Evolutionary conservation across 495 filamentous ascomycete genomes (phyloP).

Genomic region (Baudoinia panamericana): DNA sequence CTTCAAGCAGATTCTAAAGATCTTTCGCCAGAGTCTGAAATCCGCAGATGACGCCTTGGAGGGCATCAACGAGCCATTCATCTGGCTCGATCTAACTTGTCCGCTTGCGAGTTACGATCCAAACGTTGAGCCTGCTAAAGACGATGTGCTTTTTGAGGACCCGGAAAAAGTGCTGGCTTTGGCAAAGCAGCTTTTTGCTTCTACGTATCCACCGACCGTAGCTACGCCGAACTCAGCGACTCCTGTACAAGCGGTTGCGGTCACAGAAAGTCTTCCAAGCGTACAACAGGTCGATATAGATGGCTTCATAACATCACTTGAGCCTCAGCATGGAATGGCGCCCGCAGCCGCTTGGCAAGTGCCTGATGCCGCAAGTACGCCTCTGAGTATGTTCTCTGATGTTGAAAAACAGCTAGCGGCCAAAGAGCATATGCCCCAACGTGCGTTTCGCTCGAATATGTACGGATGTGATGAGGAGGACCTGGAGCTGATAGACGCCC

Average conservation of each 20-base stretch:
- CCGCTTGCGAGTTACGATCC: conserved; percentile 62
- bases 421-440: not conserved
- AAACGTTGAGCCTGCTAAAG: conserved; percentile 83
- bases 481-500: conserved; percentile 9
- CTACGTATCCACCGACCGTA: conserved; percentile 34
- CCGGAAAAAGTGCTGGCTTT: conserved; percentile 38
- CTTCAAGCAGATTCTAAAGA: conserved; percentile 49
- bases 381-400: too few species aligned
- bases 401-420: too few species aligned
- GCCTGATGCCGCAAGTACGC: too few species aligned
- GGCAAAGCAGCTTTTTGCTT: conserved; percentile 42
- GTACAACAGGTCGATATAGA: conserved; percentile 1
- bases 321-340: not conserved
- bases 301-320: conserved; percentile 10
- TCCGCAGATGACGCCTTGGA: conserved; percentile 11
- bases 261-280: not conserved
- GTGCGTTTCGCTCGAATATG: conserved; percentile 18
- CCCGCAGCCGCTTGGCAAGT: too few species aligned
- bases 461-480: conserved; percentile 21
- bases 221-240: too few species aligned
- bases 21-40: conserved; percentile 40
- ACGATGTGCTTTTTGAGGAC: conserved; percentile 70
- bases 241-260: not conserved
- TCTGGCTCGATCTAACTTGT: conserved; percentile 62
- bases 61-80: conserved; percentile 47